phyloP scores from a whole-genome alignment of 176 grass and related monocot species.

The Rhynchospora tenuis region DNA sequence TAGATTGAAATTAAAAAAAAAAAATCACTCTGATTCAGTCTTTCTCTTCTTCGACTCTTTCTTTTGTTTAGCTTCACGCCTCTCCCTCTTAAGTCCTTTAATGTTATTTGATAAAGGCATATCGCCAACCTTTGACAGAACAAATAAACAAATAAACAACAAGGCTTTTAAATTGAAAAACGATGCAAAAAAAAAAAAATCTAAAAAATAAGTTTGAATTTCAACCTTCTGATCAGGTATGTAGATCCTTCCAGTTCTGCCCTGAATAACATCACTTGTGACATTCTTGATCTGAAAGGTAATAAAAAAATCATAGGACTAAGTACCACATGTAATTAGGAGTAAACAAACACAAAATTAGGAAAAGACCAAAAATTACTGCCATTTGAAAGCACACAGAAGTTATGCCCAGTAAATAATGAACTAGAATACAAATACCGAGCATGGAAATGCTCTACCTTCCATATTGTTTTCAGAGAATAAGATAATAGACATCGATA shows the following conservation, averaged over 20 bases:
- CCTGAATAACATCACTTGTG: conserved; percentile 39
- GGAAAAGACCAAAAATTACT: not conserved
- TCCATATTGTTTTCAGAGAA: too few species aligned
- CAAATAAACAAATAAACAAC: conserved; percentile 4
- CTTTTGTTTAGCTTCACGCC: conserved; percentile 69
- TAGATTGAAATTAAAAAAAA: not conserved
- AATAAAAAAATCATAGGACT: not conserved
- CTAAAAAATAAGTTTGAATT: not conserved
- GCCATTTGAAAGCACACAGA: not conserved
- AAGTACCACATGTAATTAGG: not conserved
- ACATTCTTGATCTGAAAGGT: conserved; percentile 85
- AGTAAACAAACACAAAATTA: not conserved
- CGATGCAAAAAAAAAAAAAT: not conserved
- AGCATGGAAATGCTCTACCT: too few species aligned
- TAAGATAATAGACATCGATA: too few species aligned
- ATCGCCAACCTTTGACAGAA: conserved; percentile 46
- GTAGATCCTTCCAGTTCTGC: conserved; percentile 62
- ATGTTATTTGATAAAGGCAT: conserved; percentile 47
- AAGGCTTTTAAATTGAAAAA: not conserved
- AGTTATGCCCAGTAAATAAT: not conserved
- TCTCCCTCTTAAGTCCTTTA: conserved; percentile 83
- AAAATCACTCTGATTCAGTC: conserved; percentile 37
- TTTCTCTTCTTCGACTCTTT: conserved; percentile 78
- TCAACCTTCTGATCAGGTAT: conserved; percentile 76
- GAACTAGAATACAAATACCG: not conserved